phyloP scores from a whole-genome alignment of 768 basidiomycete genomes.

The Mycena rebaudengoi region DNA sequence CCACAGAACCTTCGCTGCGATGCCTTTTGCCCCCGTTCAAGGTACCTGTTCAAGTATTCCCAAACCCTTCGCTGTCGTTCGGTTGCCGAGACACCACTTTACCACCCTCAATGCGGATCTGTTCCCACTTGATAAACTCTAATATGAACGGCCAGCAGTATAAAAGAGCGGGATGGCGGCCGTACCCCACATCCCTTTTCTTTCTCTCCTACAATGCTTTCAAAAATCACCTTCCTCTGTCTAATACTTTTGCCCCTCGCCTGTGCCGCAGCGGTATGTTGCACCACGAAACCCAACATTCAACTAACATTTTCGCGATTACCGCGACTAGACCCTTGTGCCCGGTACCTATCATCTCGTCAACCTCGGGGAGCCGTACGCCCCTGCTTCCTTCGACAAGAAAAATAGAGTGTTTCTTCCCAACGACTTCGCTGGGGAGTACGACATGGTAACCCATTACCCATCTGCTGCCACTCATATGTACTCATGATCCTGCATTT shows the following conservation, averaged over 20 bases:
- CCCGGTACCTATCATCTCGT: slow-evolving; percentile 19
- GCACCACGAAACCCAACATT: not conserved
- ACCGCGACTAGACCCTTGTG: slow-evolving; percentile 5
- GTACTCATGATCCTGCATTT: not conserved
- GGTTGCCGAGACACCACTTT: not conserved
- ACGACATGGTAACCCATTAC: slow-evolving; percentile 4
- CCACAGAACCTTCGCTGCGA: not conserved
- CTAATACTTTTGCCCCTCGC: slow-evolving; percentile 5
- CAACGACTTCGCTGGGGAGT: slow-evolving; percentile 13
- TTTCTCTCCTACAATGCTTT: slow-evolving; percentile 5
- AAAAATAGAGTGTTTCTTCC: slow-evolving; percentile 20
- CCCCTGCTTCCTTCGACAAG: slow-evolving; percentile 14
- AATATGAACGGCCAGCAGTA: not conserved
- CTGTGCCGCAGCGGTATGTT: slow-evolving; percentile 14
- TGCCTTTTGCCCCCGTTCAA: slow-evolving; percentile 7
- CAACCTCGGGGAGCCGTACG: slow-evolving; percentile 21
- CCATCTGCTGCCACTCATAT: not conserved
- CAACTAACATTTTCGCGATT: not conserved
- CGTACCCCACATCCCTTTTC: not conserved
- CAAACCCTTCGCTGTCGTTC: slow-evolving; percentile 12
- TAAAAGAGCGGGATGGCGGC: not conserved
- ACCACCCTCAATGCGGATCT: slow-evolving; percentile 7
- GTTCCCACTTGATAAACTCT: slow-evolving; percentile 7
- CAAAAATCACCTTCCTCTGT: not conserved
- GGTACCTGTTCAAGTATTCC: too few species aligned